Percentiles rank a stretch among this genome's conserved stretches.
Evolutionary conservation across 2,329 filamentous ascomycete species (phyloP).

Genomic region (Anthostomella pinea): DNA sequence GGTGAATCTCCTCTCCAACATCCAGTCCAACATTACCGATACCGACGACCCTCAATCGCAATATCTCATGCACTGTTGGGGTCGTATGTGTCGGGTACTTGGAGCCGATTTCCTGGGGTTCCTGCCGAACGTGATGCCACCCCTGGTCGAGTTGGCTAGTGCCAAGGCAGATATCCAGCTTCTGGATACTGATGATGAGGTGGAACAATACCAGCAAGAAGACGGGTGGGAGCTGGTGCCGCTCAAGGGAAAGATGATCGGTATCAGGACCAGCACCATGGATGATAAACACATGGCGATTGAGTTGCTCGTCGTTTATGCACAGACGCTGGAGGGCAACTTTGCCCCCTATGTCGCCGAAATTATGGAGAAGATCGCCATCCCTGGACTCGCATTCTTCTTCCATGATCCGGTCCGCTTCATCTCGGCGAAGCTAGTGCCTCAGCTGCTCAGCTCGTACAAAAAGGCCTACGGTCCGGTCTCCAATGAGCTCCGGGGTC

Average conservation of each 20-base stretch:
- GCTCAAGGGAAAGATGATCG: conserved; percentile 95
- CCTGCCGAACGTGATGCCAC: conserved; percentile 89
- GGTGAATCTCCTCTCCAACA: conserved; percentile 81
- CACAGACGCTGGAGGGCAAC: conserved; percentile 86
- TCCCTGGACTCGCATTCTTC: conserved; percentile 94
- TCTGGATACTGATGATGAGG: conserved; percentile 90
- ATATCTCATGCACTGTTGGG: conserved; percentile 98
- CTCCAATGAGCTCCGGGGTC: conserved; percentile 72
- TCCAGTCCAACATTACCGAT: conserved; percentile 84
- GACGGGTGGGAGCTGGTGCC: conserved; percentile 98
- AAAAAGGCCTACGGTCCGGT: conserved; percentile 84
- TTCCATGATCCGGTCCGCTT: conserved; percentile 98
- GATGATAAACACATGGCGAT: conserved; percentile 99
- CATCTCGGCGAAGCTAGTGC: conserved; percentile 90
- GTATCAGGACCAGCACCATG: conserved; percentile 93
- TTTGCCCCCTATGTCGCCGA: conserved; percentile 91
- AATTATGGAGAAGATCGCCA: conserved; percentile 94
- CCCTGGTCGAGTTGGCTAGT: conserved; percentile 82
- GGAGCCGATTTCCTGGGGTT: conserved; percentile 89
- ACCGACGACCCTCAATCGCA: conserved; percentile 93
- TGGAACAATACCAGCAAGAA: conserved; percentile 87
- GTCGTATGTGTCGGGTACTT: conserved; percentile 94
- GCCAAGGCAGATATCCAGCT: conserved; percentile 97
- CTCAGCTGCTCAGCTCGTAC: conserved; percentile 88
- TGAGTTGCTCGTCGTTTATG: conserved; percentile 94